Base-by-base conservation (phyloP, 1,284 basidiomycete species). In the Ceratobasidium sp. region DNA sequence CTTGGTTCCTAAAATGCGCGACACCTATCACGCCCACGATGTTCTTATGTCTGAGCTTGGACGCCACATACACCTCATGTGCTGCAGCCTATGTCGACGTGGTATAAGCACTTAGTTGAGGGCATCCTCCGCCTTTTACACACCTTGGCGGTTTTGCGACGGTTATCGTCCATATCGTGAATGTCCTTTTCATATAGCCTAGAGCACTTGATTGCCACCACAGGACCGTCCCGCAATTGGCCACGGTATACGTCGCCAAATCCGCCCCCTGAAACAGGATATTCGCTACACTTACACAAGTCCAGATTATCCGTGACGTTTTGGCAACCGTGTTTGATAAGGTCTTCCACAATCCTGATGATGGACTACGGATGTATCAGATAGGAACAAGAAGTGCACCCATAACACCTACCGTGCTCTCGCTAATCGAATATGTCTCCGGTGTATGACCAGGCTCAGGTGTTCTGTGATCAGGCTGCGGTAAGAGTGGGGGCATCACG, bases 41-140 rank as follows among this genome's bases (percentile, higher is more conserved):
- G 26, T 75, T 7, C 5, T 28, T 13, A 23, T 75, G 73, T n/a
- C 44, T 13, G 17, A 62, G 64, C 50, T 66, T 75, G n/a, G 73
- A 75, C 50, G 48, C 64, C 5, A 44, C 33, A 42, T 75, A 75
- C n/a, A 75, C 23, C 33, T 75, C 73, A 38, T 44, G 73, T 38
- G 48, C 48, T 5, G 52, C 40, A 46, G 28, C 17, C 73, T 75
- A 50, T 52, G 13, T 46, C 44, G 13, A 54, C 9, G n/a, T 1
- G 20, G 12, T 38, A 10, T 7, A 46, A 9, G 40, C 12, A n/a
- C 7, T 46, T 46, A 13, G 44, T 46, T 46, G 44, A 6, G 7
- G 5, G 13, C 13, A 13, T 6, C 13, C 44, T 5, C 13, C 44
- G 44, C 7, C 13, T 46, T 46, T 13, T 6, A 46, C 44, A 13